These are phyloP conservation scores for Heliosperma pusillum DNA, from an alignment of 148 eudicot genomes.

Conservation along the genomic window DNA sequence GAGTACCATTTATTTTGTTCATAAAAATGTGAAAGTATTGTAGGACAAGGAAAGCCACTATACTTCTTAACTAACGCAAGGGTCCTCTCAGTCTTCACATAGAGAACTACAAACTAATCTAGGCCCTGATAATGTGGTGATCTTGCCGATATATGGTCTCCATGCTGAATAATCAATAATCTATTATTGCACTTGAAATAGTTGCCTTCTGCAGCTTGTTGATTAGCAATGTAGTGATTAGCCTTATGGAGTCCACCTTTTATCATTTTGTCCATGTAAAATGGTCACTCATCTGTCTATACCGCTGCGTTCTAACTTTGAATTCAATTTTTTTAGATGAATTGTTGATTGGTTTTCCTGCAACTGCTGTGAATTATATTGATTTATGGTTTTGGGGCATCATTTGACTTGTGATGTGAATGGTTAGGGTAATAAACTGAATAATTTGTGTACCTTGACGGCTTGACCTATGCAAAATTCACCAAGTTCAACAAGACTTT, in stretches of 20 bases:
- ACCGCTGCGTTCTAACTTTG: neutral
- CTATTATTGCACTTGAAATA: neutral
- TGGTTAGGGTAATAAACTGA: neutral
- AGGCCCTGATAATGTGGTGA: neutral
- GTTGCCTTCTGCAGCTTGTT: neutral
- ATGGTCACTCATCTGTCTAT: neutral
- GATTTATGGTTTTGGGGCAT: neutral
- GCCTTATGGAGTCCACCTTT: neutral
- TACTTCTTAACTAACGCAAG: neutral
- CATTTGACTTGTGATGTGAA: neutral
- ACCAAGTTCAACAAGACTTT: neutral
- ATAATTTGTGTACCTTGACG: neutral
- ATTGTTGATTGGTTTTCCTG: neutral
- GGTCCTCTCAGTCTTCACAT: neutral
- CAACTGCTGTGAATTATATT: neutral
- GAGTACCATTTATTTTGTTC: neutral
- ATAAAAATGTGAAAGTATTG: neutral
- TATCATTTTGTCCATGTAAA: neutral
- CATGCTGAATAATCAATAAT: neutral
- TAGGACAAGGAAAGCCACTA: neutral
- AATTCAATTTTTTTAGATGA: neutral
- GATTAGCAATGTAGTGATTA: neutral
- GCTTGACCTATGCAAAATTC: neutral
- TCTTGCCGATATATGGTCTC: neutral
- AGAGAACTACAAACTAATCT: neutral